Evolutionary conservation across 83 land plant genomes (phyloP).

Genomic region (Diphasiastrum complanatum): DNA sequence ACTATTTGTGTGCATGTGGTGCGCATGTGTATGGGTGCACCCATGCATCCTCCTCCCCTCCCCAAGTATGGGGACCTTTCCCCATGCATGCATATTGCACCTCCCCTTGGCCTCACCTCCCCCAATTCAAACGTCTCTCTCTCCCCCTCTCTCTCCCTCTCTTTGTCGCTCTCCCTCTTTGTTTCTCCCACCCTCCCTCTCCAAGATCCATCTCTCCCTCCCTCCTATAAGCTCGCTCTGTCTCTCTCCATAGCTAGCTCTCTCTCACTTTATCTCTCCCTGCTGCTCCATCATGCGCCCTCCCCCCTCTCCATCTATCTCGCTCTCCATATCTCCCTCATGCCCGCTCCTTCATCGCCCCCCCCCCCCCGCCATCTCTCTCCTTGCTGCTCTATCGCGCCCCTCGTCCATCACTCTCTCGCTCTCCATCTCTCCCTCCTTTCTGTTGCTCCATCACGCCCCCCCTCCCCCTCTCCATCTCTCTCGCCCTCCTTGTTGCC

Average conservation of each 20-base stretch:
- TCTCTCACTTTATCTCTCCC: background rate
- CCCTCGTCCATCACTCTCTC: background rate
- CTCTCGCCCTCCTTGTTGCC: too few species aligned
- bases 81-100: too few species aligned
- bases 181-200: background rate
- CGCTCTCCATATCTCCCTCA: background rate
- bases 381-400: background rate
- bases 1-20: too few species aligned
- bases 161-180: too few species aligned
- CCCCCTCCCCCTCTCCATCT: too few species aligned
- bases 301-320: background rate
- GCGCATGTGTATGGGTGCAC: too few species aligned
- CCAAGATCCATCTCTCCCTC: background rate
- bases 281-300: background rate
- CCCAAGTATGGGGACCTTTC: too few species aligned
- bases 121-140: too few species aligned
- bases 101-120: too few species aligned
- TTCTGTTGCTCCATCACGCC: too few species aligned
- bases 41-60: too few species aligned
- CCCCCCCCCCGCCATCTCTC: background rate
- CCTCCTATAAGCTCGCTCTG: background rate
- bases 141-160: too few species aligned
- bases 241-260: background rate
- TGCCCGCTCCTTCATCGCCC: background rate
- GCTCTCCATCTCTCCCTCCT: constrained; percentile 6